Base-by-base conservation (phyloP, 2,329 filamentous ascomycete genomes). In the Nigrospora sphaerica region DNA sequence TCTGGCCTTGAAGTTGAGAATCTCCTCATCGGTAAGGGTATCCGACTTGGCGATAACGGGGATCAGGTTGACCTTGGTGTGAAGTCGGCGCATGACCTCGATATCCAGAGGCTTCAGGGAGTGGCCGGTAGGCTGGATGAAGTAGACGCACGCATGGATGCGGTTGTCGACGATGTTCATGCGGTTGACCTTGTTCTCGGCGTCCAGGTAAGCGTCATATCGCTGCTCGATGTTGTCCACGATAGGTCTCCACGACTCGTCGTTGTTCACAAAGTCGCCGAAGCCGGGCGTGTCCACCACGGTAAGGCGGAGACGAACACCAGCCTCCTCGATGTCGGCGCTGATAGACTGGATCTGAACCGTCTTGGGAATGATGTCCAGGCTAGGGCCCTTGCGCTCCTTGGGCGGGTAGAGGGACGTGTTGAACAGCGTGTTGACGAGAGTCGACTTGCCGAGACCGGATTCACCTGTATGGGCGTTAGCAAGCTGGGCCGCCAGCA, bases 81-180 rank as follows among this genome's bases (percentile, higher is more conserved):
- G 93, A 52, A 98, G 84, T 65, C 93, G 86, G 71, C 92, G 91
- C 93, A 98, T 98, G 55, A 98, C 93, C 76, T 98, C 93, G 55
- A 98, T 95, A 65, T 98, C 93, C 55, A 98, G 78, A 53, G 93
- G 93, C 84, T 98, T 98, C 63, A 98, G 77, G 32, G 93, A 95
- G 78, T 98, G 93, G 51, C 93, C 93, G 32, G 93, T 98, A 56
- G 93, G 93, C 75, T 98, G 92, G 62, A 98, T 96, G 77, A 98
- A 98, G 82, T 96, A 98, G 53, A 98, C 93, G 62, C 95, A 97
- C 47, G 93, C 93, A 63, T 98, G 93, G 54, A 98, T 95, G 61
- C 93, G 88, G 80, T 97, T 98, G 75, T 98, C 93, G 53, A 98
- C 86, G 69, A 97, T 97, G 80, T 98, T 98, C 85, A 96, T 95